A percentile compares a stretch with the other conserved stretches of the same genome.
phyloP scores from a whole-genome alignment of 2,329 filamentous ascomycete species.

The Raffaelea albimanens region DNA sequence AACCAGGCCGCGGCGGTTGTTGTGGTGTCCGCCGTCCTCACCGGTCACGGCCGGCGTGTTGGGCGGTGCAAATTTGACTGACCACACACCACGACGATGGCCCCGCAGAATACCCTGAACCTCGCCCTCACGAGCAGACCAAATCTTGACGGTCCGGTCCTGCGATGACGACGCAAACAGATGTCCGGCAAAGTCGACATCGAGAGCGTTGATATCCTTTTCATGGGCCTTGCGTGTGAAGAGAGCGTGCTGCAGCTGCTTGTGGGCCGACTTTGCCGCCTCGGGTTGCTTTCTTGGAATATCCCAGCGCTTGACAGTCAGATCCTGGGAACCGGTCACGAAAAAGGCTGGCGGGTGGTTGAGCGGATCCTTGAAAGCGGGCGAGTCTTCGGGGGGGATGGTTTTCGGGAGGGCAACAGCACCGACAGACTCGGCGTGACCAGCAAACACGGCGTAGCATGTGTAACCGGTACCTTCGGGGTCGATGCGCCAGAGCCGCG shows the following conservation, averaged over 20 bases:
- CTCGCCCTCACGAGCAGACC: constrained; percentile 83
- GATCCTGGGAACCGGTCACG: constrained; percentile 88
- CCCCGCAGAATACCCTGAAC: constrained; percentile 85
- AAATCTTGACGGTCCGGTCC: constrained; percentile 94
- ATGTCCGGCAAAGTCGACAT: constrained; percentile 63
- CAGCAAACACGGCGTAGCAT: constrained; percentile 55
- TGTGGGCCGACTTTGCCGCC: constrained; percentile 28
- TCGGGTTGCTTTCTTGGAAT: constrained; percentile 46
- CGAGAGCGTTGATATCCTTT: constrained; percentile 95
- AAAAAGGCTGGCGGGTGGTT: constrained; percentile 75
- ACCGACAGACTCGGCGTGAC: constrained; percentile 88
- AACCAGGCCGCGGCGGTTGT: constrained; percentile 59
- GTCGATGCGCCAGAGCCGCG: constrained; percentile 82
- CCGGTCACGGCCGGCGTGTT: constrained; percentile 65
- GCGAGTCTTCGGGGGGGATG: constrained; percentile 56
- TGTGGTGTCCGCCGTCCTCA: constrained; percentile 62
- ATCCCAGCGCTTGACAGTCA: constrained; percentile 92
- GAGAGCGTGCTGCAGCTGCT: constrained; percentile 50
- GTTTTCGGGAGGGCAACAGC: constrained; percentile 75
- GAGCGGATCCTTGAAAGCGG: constrained; percentile 63
- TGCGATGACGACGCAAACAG: constrained; percentile 94
- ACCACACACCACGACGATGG: constrained; percentile 93
- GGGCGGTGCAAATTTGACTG: constrained; percentile 78
- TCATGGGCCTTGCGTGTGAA: constrained; percentile 96
- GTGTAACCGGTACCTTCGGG: constrained; percentile 39